These are phyloP conservation scores for Trametes elegans DNA, from an alignment of 768 basidiomycete species.

Conservation along the genomic window DNA sequence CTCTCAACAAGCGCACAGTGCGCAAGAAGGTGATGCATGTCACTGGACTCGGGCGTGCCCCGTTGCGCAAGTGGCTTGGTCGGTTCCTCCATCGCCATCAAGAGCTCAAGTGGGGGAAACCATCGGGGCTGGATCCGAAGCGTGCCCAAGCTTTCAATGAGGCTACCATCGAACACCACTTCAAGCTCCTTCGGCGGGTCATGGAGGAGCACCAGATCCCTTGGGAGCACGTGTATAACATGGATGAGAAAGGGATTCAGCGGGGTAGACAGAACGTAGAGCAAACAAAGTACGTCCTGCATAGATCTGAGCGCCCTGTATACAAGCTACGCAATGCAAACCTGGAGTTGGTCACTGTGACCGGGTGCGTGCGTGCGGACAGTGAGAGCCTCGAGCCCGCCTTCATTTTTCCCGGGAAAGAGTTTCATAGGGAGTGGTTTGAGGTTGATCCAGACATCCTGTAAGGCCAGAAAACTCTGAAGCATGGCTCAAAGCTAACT, in stretches of 20 bases:
- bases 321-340: constrained; percentile 32
- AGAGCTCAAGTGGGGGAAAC: constrained; percentile 24
- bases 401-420: constrained; percentile 38
- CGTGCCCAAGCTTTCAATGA: constrained; percentile 34
- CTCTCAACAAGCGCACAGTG: constrained; percentile 19
- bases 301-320: constrained; percentile 16
- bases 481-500: background rate
- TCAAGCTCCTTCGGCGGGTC: constrained; percentile 3
- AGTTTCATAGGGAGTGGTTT: constrained; percentile 27
- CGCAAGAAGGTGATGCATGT: constrained; percentile 7
- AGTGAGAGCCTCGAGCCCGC: constrained; percentile 34
- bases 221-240: constrained; percentile 24
- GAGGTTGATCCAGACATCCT: constrained; percentile 24
- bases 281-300: constrained; percentile 17
- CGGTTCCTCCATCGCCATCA: constrained; percentile 24
- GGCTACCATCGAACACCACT: constrained; percentile 14
- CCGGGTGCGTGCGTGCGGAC: constrained; percentile 44
- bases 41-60: background rate
- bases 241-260: constrained; percentile 30
- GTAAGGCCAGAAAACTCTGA: constrained; percentile 9
- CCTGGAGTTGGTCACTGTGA: constrained; percentile 44
- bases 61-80: constrained; percentile 18
- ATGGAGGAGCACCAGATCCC: constrained; percentile 12
- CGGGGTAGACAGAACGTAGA: constrained; percentile 11
- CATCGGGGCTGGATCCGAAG: constrained; percentile 35